Conservation (phyloP, 306 rosid species). For the Acacia melanoxylon region DNA sequence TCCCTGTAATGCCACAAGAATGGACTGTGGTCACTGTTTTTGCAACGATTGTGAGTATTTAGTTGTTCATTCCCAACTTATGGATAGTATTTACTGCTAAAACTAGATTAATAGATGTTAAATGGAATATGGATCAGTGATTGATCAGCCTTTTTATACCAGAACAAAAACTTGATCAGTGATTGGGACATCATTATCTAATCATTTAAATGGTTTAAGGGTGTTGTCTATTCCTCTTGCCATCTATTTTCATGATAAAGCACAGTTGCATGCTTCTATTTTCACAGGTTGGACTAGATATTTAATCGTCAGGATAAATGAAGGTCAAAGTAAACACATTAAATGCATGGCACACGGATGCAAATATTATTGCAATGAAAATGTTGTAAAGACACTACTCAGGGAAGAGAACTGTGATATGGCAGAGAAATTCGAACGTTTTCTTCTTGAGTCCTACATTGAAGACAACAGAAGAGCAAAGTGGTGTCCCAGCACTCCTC, state of each 20-base stretch:
- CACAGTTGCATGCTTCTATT: neutral
- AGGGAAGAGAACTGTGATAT: slow-evolving; percentile 58
- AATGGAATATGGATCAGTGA: no score
- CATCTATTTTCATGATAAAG: no score
- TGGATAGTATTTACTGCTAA: no score
- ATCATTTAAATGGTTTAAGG: no score
- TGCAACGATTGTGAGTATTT: slow-evolving; percentile 77
- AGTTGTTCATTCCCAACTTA: neutral
- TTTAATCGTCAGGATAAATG: slow-evolving; percentile 86
- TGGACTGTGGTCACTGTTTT: slow-evolving; percentile 74
- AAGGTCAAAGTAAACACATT: slow-evolving; percentile 93
- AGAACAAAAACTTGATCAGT: no score
- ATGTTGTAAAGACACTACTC: slow-evolving; percentile 67
- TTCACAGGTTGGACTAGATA: slow-evolving; percentile 84
- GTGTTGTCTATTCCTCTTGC: no score
- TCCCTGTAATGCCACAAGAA: slow-evolving; percentile 62
- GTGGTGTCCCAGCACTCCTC: slow-evolving; percentile 72
- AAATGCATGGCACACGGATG: slow-evolving; percentile 93
- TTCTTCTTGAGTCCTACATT: slow-evolving; percentile 92
- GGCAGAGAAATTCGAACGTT: slow-evolving; percentile 90
- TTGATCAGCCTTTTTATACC: no score
- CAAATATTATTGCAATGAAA: slow-evolving; percentile 86
- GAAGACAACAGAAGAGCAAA: slow-evolving; percentile 90
- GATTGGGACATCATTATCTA: no score
- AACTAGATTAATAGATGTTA: no score